A percentile compares a stretch with the other conserved stretches of the same genome.
These are phyloP conservation scores for Paraphaeosphaeria sporulosa DNA, from an alignment of 2,329 filamentous ascomycete genomes.

Conservation along the genomic window DNA sequence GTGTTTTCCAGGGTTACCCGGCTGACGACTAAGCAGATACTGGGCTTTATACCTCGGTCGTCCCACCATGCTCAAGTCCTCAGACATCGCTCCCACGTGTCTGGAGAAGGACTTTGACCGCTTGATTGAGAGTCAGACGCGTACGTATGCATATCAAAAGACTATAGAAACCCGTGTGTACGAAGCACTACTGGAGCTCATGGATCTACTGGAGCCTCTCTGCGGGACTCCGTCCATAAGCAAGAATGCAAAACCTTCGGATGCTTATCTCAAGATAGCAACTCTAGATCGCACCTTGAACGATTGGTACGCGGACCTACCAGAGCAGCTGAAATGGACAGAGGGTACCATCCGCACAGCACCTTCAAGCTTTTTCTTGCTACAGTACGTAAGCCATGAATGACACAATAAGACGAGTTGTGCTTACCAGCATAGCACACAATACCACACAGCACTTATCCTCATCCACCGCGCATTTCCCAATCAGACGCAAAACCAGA, in stretches of 20 bases:
- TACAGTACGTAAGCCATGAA: slow-evolving; percentile 54
- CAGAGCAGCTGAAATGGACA: slow-evolving; percentile 47
- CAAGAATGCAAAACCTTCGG: slow-evolving; percentile 47
- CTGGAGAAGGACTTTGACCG: slow-evolving; percentile 53
- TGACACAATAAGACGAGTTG: neutral
- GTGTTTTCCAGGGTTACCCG: neutral
- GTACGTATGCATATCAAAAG: slow-evolving; percentile 24
- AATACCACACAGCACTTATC: slow-evolving; percentile 24
- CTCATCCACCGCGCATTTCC: slow-evolving; percentile 23
- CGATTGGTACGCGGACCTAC: slow-evolving; percentile 59
- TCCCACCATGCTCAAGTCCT: slow-evolving; percentile 59
- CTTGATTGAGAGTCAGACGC: slow-evolving; percentile 29
- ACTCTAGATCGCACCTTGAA: slow-evolving; percentile 59
- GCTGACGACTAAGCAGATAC: slow-evolving; percentile 27
- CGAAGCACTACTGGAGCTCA: slow-evolving; percentile 58
- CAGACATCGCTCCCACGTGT: slow-evolving; percentile 56
- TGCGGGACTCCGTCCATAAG: slow-evolving; percentile 51
- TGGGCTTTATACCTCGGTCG: slow-evolving; percentile 61
- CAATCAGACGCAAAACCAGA: neutral
- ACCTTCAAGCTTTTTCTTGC: slow-evolving; percentile 53
- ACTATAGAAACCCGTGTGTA: slow-evolving; percentile 50
- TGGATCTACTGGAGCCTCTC: slow-evolving; percentile 50
- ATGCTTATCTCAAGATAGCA: slow-evolving; percentile 56
- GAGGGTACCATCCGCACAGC: slow-evolving; percentile 28
- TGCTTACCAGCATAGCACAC: slow-evolving; percentile 11